Percentiles rank a stretch among this genome's conserved stretches.
These are phyloP conservation scores for Cladobotryum protrusum DNA, from an alignment of 2,329 filamentous ascomycete species.

Conservation along the genomic window DNA sequence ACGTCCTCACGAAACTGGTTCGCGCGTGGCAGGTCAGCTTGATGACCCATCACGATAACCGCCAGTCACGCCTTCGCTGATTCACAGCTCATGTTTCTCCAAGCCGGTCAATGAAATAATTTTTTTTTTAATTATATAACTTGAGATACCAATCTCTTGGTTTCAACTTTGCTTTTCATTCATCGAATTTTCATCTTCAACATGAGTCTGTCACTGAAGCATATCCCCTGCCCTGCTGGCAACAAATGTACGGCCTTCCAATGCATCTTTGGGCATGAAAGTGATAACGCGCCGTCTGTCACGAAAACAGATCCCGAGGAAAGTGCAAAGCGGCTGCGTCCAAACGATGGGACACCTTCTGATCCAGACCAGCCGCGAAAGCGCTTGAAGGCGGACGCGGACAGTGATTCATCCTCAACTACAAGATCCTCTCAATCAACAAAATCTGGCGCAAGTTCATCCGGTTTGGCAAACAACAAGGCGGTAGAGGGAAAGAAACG, in stretches of 20 bases:
- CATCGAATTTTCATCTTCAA: neutral
- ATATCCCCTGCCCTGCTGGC: slow-evolving; percentile 45
- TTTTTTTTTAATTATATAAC: neutral
- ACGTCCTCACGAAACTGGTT: no score
- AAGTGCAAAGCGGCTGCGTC: neutral
- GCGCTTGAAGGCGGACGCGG: slow-evolving; percentile 22
- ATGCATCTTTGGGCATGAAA: slow-evolving; percentile 44
- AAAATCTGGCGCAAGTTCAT: slow-evolving; percentile 1
- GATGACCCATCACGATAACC: neutral
- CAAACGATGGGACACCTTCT: slow-evolving; percentile 5
- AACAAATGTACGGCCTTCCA: slow-evolving; percentile 42
- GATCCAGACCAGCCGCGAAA: slow-evolving; percentile 26
- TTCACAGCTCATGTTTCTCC: no score
- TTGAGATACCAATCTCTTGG: neutral
- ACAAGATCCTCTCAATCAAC: slow-evolving; percentile 1
- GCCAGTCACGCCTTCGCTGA: no score
- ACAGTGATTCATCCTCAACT: slow-evolving; percentile 9
- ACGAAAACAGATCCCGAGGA: slow-evolving; percentile 3
- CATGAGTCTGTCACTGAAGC: slow-evolving; percentile 40
- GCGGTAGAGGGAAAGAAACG: neutral
- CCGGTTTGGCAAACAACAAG: neutral
- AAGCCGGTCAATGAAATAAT: neutral
- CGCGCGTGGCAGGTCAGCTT: neutral
- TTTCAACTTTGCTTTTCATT: no score
- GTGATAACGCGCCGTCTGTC: slow-evolving; percentile 22